Percentiles rank a stretch among this genome's conserved stretches.
phyloP scores from a whole-genome alignment of 2,329 filamentous ascomycete genomes.

The Xylariaceae sp. region DNA sequence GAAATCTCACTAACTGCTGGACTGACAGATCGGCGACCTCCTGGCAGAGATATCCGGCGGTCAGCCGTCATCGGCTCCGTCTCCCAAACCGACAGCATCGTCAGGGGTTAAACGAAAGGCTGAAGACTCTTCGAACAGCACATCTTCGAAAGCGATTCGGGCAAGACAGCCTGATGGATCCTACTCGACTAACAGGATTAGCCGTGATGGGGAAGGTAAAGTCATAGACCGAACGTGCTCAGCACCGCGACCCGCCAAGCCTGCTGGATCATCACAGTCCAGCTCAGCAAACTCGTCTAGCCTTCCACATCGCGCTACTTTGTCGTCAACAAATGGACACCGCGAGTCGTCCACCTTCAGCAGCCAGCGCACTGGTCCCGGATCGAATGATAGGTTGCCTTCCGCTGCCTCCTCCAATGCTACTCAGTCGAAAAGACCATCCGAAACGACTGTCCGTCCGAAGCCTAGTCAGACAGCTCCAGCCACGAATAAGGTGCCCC shows the following conservation, averaged over 20 bases:
- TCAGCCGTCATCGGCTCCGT: constrained; percentile 36
- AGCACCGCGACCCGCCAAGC: constrained; percentile 22
- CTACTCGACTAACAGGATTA: constrained; percentile 27
- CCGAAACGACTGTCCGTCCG: constrained; percentile 20
- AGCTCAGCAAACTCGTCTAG: constrained; percentile 27
- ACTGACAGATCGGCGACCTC: constrained; percentile 48
- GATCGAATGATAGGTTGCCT: constrained; percentile 22
- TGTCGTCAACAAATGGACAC: constrained; percentile 27
- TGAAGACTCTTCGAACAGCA: constrained; percentile 40
- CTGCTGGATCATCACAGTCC: constrained; percentile 22
- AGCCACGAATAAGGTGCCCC: constrained; percentile 21
- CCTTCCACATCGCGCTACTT: constrained; percentile 28
- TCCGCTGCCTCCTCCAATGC: constrained; percentile 7
- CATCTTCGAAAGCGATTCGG: constrained; percentile 27
- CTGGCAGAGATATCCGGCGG: constrained; percentile 58
- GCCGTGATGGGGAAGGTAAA: constrained; percentile 25
- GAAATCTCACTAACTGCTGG: neutral
- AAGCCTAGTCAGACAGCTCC: constrained; percentile 20
- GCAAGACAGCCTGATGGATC: constrained; percentile 28
- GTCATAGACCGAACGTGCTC: constrained; percentile 23
- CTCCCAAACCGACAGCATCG: constrained; percentile 28
- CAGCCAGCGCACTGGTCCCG: constrained; percentile 18
- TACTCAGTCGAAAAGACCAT: constrained; percentile 20
- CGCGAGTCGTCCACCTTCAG: constrained; percentile 23
- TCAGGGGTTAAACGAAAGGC: constrained; percentile 52